Percentiles rank a stretch among this genome's conserved stretches.
phyloP scores from a whole-genome alignment of 2,329 filamentous ascomycete genomes.

The Colletotrichum siamense region DNA sequence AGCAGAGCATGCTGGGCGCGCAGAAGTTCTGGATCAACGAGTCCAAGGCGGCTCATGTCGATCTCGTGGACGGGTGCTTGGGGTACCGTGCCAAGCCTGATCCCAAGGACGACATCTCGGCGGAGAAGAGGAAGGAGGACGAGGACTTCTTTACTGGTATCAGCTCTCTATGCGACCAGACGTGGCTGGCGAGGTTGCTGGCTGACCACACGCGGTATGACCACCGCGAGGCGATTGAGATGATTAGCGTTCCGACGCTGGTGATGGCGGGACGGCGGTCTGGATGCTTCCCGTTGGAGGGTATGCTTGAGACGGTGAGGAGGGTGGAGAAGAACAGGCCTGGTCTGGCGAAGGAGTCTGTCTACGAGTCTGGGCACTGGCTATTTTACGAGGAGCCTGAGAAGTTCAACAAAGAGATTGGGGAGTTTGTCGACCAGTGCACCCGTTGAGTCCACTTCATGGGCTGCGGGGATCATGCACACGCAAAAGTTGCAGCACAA shows the following conservation, averaged over 20 bases:
- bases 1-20: constrained; percentile 37
- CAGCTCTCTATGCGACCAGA: constrained; percentile 37
- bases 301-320: constrained; percentile 40
- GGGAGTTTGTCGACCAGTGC: background rate
- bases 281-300: constrained; percentile 43
- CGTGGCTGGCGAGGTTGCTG: constrained; percentile 41
- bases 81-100: constrained; percentile 37
- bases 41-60: constrained; percentile 29
- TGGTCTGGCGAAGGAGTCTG: constrained; percentile 28
- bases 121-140: constrained; percentile 29
- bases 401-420: constrained; percentile 38
- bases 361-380: constrained; percentile 45
- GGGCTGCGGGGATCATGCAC: background rate
- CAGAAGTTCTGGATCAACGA: constrained; percentile 30
- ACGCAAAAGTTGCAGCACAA: background rate
- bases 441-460: background rate
- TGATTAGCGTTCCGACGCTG: constrained; percentile 35
- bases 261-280: constrained; percentile 41
- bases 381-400: constrained; percentile 45
- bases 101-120: constrained; percentile 26
- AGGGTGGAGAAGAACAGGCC: constrained; percentile 28
- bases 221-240: constrained; percentile 44
- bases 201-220: constrained; percentile 47
- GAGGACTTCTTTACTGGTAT: constrained; percentile 40
- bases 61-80: constrained; percentile 38